Percentiles rank a stretch among this genome's conserved stretches.
phyloP scores from a whole-genome alignment of 2,329 filamentous ascomycete species.

The Didymellaceae sp. region DNA sequence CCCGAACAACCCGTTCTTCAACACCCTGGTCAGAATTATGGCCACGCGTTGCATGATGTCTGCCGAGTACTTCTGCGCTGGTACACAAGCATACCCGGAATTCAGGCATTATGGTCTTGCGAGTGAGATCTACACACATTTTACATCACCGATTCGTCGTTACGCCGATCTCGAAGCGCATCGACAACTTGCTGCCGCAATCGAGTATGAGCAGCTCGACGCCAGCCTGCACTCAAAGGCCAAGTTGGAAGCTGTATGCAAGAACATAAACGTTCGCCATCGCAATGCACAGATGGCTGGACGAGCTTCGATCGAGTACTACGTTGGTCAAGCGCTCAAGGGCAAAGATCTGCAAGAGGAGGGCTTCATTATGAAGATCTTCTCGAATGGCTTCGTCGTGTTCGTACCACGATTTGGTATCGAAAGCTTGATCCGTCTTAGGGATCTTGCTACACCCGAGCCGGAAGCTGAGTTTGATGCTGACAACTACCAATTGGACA shows the following conservation, averaged over 20 bases:
- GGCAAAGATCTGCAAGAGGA: conserved; percentile 79
- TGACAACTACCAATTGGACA: conserved; percentile 78
- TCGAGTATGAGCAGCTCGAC: conserved; percentile 89
- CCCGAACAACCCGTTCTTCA: conserved; percentile 88
- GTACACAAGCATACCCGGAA: conserved; percentile 89
- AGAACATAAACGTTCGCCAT: conserved; percentile 97
- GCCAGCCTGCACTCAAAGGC: conserved; percentile 79
- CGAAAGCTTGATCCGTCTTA: conserved; percentile 84
- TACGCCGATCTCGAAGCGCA: conserved; percentile 97
- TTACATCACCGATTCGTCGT: conserved; percentile 94
- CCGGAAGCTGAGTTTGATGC: conserved; percentile 84
- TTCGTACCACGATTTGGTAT: conserved; percentile 96
- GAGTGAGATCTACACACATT: conserved; percentile 97
- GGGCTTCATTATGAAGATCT: conserved; percentile 95
- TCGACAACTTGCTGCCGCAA: conserved; percentile 91
- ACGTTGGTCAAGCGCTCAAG: conserved; percentile 94
- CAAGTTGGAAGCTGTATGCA: conserved; percentile 91
- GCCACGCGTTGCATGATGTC: conserved; percentile 99
- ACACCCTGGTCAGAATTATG: conserved; percentile 96
- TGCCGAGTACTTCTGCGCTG: conserved; percentile 96
- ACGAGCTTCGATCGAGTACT: conserved; percentile 93
- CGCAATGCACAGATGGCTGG: conserved; percentile 97
- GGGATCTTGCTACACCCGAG: conserved; percentile 78
- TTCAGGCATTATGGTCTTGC: conserved; percentile 98
- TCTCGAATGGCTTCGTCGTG: conserved; percentile 96